Percentiles rank a stretch among this genome's conserved stretches.
These are phyloP conservation scores for Didymella lethalis DNA, from an alignment of 2,329 filamentous ascomycete species.

Conservation along the genomic window DNA sequence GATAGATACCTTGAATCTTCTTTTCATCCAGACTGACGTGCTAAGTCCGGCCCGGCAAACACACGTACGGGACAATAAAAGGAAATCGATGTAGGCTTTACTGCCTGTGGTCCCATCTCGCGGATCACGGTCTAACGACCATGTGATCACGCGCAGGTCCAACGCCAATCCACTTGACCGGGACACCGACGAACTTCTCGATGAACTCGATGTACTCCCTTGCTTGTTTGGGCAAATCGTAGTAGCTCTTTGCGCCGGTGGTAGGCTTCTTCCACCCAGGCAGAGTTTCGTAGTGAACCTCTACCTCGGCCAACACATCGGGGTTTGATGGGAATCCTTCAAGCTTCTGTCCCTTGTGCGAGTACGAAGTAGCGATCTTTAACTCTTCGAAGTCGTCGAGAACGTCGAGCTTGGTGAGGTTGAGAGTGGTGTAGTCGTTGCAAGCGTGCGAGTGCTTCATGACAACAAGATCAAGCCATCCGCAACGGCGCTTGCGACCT, in stretches of 20 bases:
- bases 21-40: neutral
- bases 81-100: constrained; percentile 9
- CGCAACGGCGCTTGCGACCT: constrained; percentile 67
- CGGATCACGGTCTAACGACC: constrained; percentile 59
- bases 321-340: constrained; percentile 72
- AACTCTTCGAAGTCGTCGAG: constrained; percentile 77
- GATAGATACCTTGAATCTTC: neutral
- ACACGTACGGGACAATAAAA: constrained; percentile 9
- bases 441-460: constrained; percentile 70
- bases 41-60: neutral
- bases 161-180: constrained; percentile 71
- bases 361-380: constrained; percentile 77
- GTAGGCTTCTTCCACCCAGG: constrained; percentile 74
- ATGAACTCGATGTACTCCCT: constrained; percentile 72
- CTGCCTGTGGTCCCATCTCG: constrained; percentile 18
- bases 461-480: constrained; percentile 73
- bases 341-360: constrained; percentile 62
- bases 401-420: constrained; percentile 73
- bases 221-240: constrained; percentile 70
- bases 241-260: constrained; percentile 65
- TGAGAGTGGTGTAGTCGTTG: constrained; percentile 72
- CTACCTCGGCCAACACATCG: constrained; percentile 63
- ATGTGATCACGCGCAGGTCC: constrained; percentile 71
- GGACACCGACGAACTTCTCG: constrained; percentile 70
- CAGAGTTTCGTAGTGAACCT: constrained; percentile 73